Conservation (phyloP, 2,329 filamentous ascomycete species). For the Plectosphaerella plurivora region DNA sequence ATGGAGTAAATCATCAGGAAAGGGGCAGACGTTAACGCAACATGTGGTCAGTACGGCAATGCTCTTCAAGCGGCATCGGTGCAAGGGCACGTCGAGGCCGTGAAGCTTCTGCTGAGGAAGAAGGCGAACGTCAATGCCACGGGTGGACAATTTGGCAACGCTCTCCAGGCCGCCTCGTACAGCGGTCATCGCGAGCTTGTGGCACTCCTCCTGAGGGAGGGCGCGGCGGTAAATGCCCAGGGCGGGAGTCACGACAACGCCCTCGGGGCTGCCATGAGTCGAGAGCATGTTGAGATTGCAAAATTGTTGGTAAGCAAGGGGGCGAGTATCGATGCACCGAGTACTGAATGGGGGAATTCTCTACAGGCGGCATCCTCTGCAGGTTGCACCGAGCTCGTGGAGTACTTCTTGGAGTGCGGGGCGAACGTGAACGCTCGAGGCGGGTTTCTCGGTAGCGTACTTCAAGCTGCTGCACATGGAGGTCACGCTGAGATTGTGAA, state of each 20-base stretch:
- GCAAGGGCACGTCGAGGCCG: background rate
- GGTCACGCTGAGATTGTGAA: background rate
- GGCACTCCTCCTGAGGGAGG: background rate
- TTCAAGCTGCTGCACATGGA: background rate
- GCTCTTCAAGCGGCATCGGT: background rate
- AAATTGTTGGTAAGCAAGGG: background rate
- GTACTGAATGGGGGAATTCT: background rate
- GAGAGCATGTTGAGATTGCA: background rate
- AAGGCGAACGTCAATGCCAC: background rate
- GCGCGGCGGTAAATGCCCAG: background rate
- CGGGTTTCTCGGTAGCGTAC: background rate
- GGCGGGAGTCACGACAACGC: background rate
- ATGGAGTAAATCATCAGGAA: background rate
- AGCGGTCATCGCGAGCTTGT: background rate
- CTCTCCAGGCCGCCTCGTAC: background rate
- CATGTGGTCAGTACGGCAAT: background rate
- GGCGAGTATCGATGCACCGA: background rate
- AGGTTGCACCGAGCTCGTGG: background rate
- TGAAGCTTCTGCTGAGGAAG: slow-evolving; percentile 1
- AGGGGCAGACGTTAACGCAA: background rate
- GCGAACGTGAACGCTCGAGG: background rate
- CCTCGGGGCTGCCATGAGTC: background rate
- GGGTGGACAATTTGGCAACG: background rate
- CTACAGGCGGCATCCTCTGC: background rate
- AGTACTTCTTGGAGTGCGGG: background rate